Evolutionary conservation across 495 filamentous ascomycete genomes (phyloP), one percentile per base, ranked within the genome.

Genomic region (Neurospora discreta): DNA sequence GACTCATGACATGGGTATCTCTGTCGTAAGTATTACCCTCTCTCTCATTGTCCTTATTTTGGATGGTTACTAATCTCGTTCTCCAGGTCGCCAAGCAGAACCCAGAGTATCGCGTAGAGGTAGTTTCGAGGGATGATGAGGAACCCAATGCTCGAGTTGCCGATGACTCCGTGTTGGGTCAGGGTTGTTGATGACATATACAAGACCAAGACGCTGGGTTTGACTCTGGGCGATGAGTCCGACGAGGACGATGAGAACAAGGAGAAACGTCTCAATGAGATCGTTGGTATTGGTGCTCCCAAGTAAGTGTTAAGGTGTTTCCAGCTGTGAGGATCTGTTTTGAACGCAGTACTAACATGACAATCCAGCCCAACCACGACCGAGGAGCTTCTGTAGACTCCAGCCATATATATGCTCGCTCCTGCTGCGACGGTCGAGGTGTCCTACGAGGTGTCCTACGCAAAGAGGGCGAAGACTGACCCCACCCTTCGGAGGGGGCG

Each of bases 251-350:
- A 43, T 43, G 18, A 44, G 42, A 44, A 44, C 3, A 18, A 44
- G 18, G 42, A 44, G 42, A 18, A 52, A 78, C 90, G 91, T 71
- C 83, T 87, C 9, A 89, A 91, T 74, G 92, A 95, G 80, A 73
- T 84, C 65, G 78, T 82, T 71, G 84, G 84, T 30, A 75, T 77
- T 40, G 83, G 84, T 65, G 81, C 80, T 20, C 83, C 82, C 42
- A 81, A 85, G 85, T 88, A 81, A 73, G 79, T 77, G 43, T 68
- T 36, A 0, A 36, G 33, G 33, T 36, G 33, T 0, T 79, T 73
- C 71, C 39, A 75, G 58, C 74, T 44, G 20, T 68, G 41, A 11
- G 4, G 85, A 80, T 71, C 79, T 75, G 52, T 18, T 65, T 1
- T 7, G 46, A 26, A 58, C 15, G 26, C 8, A 1, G 38, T 3